Evolutionary conservation across 768 basidiomycete species (phyloP).

Genomic region (Russula virescens): DNA sequence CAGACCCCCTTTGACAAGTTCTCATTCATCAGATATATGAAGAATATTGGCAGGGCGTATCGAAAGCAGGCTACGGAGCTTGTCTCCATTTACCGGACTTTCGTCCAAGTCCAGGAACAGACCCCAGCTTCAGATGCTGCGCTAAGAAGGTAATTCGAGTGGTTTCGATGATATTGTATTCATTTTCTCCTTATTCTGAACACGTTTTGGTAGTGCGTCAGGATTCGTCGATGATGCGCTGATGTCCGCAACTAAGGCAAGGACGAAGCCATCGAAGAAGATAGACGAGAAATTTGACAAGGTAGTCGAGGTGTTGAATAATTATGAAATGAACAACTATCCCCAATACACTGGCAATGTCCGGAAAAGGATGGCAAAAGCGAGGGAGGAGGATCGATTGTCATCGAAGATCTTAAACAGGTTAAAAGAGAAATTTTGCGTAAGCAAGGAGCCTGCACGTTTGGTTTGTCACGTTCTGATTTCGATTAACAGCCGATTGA

Average conservation of each 20-base stretch:
- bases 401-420: not conserved
- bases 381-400: not conserved
- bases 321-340: not conserved
- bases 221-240: constrained; percentile 1
- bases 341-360: not conserved
- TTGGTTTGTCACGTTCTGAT: not conserved
- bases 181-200: not conserved
- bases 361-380: not conserved
- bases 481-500: not conserved
- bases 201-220: not conserved
- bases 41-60: constrained; percentile 2
- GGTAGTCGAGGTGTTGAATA: not conserved
- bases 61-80: constrained; percentile 5
- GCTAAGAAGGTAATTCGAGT: not conserved
- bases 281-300: not conserved
- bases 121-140: not conserved
- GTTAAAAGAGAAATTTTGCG: not conserved
- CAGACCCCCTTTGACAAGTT: not conserved
- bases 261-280: not conserved
- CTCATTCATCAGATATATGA: not conserved
- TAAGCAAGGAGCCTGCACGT: not conserved
- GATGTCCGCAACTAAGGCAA: not conserved
- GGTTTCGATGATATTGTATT: not conserved
- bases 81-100: not conserved
- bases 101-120: not conserved